A percentile compares a stretch with the other conserved stretches of the same genome.
Evolutionary conservation across 2,329 filamentous ascomycete genomes (phyloP).

Genomic region (Scopulariopsis brevicaulis): DNA sequence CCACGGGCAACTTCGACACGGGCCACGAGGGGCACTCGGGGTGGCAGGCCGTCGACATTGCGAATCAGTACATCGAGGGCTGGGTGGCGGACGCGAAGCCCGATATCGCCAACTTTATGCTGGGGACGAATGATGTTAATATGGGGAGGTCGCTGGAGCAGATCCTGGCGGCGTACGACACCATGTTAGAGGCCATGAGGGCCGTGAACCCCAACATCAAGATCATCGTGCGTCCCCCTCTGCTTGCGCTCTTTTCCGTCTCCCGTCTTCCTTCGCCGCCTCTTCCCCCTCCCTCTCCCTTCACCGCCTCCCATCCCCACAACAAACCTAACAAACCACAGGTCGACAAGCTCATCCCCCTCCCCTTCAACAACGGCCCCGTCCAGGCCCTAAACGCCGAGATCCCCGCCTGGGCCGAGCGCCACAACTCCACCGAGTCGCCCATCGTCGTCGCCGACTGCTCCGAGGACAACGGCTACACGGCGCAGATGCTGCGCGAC

Average conservation of each 20-base stretch:
- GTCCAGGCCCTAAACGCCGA: constrained; percentile 21
- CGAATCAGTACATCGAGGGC: constrained; percentile 22
- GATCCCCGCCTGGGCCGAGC: constrained; percentile 24
- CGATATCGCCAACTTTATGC: constrained; percentile 31
- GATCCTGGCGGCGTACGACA: constrained; percentile 25
- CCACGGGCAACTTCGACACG: constrained; percentile 19
- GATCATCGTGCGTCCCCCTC: constrained; percentile 22
- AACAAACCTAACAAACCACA: not conserved
- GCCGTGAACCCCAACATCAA: constrained; percentile 22
- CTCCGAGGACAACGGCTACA: constrained; percentile 16
- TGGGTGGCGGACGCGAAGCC: constrained; percentile 24
- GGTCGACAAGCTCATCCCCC: constrained; percentile 5
- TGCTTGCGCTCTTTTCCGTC: not conserved
- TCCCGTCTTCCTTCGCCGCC: not conserved
- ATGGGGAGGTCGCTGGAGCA: constrained; percentile 16
- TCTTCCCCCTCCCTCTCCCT: not conserved
- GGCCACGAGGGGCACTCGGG: constrained; percentile 27
- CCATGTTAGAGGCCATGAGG: constrained; percentile 21
- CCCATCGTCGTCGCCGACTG: constrained; percentile 28
- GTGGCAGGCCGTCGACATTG: constrained; percentile 26
- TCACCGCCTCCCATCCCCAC: not conserved
- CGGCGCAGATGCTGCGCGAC: constrained; percentile 19
- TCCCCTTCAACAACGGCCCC: constrained; percentile 4
- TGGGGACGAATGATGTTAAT: constrained; percentile 30
- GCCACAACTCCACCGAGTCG: constrained; percentile 21